These are phyloP conservation scores for Lentinula lateritia DNA, from an alignment of 768 basidiomycete species.

Conservation along the genomic window DNA sequence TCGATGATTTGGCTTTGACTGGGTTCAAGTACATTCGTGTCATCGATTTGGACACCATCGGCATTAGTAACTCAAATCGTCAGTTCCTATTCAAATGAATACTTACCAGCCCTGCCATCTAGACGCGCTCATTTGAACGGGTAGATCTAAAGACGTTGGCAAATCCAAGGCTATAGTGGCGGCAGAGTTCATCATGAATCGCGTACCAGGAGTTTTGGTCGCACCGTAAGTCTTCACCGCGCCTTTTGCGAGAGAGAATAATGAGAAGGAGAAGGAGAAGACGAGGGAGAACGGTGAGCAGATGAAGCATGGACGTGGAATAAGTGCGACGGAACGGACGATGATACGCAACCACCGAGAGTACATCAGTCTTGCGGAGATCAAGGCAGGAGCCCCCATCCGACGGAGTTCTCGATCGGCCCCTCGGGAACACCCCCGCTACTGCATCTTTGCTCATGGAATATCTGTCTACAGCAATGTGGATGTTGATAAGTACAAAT, in stretches of 20 bases:
- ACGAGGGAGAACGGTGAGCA: too few species aligned
- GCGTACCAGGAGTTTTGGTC: conserved; percentile 93
- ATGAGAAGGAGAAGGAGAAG: not conserved
- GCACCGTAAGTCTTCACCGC: conserved; percentile 69
- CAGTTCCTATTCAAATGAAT: conserved; percentile 94
- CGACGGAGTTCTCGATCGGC: too few species aligned
- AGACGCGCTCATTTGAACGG: conserved; percentile 1
- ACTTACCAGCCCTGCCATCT: not conserved
- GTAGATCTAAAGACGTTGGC: conserved; percentile 85
- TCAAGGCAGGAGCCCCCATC: too few species aligned
- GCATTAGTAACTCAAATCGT: conserved; percentile 96
- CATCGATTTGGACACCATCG: conserved; percentile 99
- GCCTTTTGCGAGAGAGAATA: not conserved
- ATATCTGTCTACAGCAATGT: too few species aligned
- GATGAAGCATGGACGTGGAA: too few species aligned
- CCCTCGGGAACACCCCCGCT: too few species aligned
- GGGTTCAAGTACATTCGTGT: conserved; percentile 99
- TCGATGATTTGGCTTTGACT: conserved; percentile 91
- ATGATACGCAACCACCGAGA: too few species aligned
- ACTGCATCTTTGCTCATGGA: too few species aligned
- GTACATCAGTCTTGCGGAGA: too few species aligned
- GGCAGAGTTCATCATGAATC: conserved; percentile 94
- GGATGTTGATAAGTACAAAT: too few species aligned
- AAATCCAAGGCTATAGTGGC: conserved; percentile 91
- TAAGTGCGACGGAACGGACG: too few species aligned